Evolutionary conservation across 495 filamentous ascomycete species (phyloP), one percentile per base, ranked within the genome.

Genomic region (Hyaloscypha finlandica): DNA sequence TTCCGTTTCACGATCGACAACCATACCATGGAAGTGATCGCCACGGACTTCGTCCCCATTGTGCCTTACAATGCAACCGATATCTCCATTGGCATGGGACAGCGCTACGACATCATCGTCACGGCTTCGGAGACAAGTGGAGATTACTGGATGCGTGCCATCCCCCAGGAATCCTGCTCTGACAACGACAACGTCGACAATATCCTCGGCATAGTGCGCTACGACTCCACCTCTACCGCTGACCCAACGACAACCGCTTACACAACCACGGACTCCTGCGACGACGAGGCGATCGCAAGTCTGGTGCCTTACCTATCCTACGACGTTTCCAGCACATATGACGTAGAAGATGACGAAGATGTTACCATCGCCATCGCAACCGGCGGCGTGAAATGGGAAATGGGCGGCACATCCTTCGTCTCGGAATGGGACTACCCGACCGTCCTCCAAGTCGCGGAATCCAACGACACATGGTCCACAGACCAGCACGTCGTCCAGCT

Each of bases 101-200:
- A 92, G 76, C 84, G 90, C 37, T 89, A 88, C 74, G 84, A 91
- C 66, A 79, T 92, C 16, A 85, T 90, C 63, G 82, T 92, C 56
- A 83, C 84, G 33, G 89, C 88, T 9, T 78, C 83, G 62, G 74
- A 86, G 68, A n/a, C 75, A 22, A 59, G 67, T 3, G 78, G 76
- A 19, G 83, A 84, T 70, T 92, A 89, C 78, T 92, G 90, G 90
- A 80, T 90, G 51, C 82, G 88, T 25, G 35, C 35, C 8, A 81
- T 85, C 29, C 82, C 85, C 0, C 82, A 85, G 71, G 73, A 74
- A 12, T 87, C 83, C 53, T 76, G 65, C 68, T 8, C 73, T 73
- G 60, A 75, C 11, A 82, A 81, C 29, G 73, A 73, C 33, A 80
- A 72, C 30, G 69, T 66, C 4, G 77, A 81, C 48, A 81, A 86